Conservation (phyloP, 2,329 filamentous ascomycete genomes). For the Alternaria alternata region DNA sequence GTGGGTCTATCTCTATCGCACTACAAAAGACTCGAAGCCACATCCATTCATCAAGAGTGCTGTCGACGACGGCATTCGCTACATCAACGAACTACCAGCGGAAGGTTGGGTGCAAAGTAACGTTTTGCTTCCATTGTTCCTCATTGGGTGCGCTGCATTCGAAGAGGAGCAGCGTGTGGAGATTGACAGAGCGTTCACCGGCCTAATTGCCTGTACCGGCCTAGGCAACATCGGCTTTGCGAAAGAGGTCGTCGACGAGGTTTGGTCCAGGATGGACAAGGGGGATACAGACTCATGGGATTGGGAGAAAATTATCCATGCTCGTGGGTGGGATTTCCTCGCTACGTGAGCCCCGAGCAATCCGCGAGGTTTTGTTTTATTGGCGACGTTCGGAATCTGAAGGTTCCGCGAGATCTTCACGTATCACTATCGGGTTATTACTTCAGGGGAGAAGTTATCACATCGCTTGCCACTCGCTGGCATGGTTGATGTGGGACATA, state of each 20-base stretch:
- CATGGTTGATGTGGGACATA: background rate
- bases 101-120: conserved; percentile 66
- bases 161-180: conserved; percentile 62
- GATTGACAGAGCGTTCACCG: conserved; percentile 62
- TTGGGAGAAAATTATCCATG: conserved; percentile 61
- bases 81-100: conserved; percentile 63
- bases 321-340: conserved; percentile 68
- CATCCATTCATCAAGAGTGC: conserved; percentile 64
- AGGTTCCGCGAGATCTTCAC: background rate
- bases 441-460: background rate
- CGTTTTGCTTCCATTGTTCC: conserved; percentile 67
- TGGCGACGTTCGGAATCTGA: background rate
- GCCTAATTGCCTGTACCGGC: conserved; percentile 63
- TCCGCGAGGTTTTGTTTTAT: conserved; percentile 1
- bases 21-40: conserved; percentile 65
- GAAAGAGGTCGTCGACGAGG: conserved; percentile 62
- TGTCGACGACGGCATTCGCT: conserved; percentile 66
- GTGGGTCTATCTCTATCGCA: conserved; percentile 70
- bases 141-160: conserved; percentile 69
- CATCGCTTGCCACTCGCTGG: background rate
- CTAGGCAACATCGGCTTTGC: conserved; percentile 67
- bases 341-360: conserved; percentile 57
- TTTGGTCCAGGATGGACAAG: conserved; percentile 54
- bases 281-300: conserved; percentile 57
- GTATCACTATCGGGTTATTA: background rate